Evolutionary conservation across 805 yeast genomes (phyloP), one percentile per base, ranked within the genome.

Genomic region (Wickerhamiella lipophila): DNA sequence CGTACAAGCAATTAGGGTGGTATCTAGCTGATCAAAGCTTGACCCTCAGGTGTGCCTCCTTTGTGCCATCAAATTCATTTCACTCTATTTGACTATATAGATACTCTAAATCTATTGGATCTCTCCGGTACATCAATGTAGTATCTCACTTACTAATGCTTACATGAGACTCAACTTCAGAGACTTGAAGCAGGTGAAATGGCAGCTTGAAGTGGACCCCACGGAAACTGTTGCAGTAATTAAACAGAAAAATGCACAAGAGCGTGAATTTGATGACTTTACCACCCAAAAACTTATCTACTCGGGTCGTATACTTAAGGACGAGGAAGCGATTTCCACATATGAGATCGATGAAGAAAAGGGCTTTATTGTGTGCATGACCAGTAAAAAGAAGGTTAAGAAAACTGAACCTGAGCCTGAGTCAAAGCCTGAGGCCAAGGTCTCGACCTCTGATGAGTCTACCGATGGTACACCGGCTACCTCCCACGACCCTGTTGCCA

Each of bases 331-430:
- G 2, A 71, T 89, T 51, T 81, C 74, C 46, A 72, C 75, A 6
- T 81, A 79, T 63, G 82, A 83, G 55, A 75, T 89, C 57, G 85
- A 86, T 63, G 88, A 81, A 30, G 78, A 73, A 36, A 79, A 79
- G 51, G 96, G 86, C 59, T 89, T 87, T 58, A 78, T 92, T 48
- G 88, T 92, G 50, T 89, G 87, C 65, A 89, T 92, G 97, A 75
- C 87, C 46, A 76, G 88, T 35, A 78, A 76, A 64, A 47, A 52
- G 26, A 47, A 52, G 41, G 57, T 62, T 39, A 55, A 54, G 38
- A 42, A 57, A 44, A 40, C 7, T 12, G 16, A n/a, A 8, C 27
- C 27, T 15, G 18, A 11, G 32, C 13, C 46, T 9, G 25, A 42
- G 36, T 35, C 50, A n/a, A 32, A 32, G 12, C 26, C 50, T 11